Evolutionary conservation across 768 basidiomycete species (phyloP).

Genomic region (Chalciporus pseudorubinellus): DNA sequence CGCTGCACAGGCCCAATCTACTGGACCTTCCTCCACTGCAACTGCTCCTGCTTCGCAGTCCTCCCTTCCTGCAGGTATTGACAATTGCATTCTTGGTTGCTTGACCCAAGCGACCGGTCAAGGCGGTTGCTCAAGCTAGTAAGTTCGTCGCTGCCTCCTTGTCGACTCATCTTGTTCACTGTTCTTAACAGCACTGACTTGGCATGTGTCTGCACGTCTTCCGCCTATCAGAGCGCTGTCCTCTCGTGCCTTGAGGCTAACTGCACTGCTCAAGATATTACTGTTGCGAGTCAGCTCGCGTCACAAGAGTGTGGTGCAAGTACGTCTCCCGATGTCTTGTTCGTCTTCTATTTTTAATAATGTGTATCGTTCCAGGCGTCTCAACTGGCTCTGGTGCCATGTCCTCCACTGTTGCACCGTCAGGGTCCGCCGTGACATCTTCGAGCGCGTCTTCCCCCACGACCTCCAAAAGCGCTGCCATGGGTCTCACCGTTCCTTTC

Average conservation of each 20-base stretch:
- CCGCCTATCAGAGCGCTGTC: conserved; percentile 36
- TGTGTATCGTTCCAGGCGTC: not conserved
- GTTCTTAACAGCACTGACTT: conserved; percentile 34
- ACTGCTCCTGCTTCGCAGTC: conserved; percentile 1
- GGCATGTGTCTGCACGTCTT: conserved; percentile 38
- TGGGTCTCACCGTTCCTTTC: conserved; percentile 15
- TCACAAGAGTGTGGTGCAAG: conserved; percentile 28
- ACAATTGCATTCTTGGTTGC: conserved; percentile 12
- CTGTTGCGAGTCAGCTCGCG: conserved; percentile 33
- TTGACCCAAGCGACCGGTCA: not conserved
- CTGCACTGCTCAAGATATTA: conserved; percentile 33
- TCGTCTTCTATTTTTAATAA: no score
- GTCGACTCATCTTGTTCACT: not conserved
- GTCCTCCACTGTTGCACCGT: not conserved
- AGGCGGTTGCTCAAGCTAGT: conserved; percentile 17
- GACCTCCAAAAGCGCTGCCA: conserved; percentile 20
- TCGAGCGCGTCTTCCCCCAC: not conserved
- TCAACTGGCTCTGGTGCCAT: not conserved
- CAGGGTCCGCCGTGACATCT: not conserved
- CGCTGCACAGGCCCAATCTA: conserved; percentile 22
- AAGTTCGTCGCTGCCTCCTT: not conserved
- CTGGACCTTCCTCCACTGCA: not conserved
- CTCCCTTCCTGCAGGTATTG: conserved; percentile 3
- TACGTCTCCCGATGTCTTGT: conserved; percentile 3
- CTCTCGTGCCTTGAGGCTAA: conserved; percentile 32